Evolutionary conservation across 345 rosid genomes (phyloP), one percentile per base, ranked within the genome.

Genomic region (Salix arbutifolia): DNA sequence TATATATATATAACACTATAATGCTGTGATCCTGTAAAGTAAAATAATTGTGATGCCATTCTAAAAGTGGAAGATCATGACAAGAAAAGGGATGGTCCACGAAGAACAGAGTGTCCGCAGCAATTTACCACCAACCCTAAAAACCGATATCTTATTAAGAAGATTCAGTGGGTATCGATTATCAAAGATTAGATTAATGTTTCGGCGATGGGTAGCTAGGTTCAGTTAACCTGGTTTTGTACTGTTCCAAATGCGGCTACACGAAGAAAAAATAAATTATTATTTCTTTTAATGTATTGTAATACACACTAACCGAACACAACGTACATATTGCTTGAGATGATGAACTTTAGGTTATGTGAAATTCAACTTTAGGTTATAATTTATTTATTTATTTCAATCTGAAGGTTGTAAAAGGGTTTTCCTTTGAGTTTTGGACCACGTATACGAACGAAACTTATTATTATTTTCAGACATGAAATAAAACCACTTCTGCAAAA

Each of bases 191-290:
- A 8, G 5, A 23, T 58, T 9, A 23, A 7, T 10, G 28, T 56
- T n/a, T 26, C 62, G 62, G 62, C 62, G 3, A 23, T 25, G 9
- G 9, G 25, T 25, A 4, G 37, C 6, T 5, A 17, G 37, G 23
- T 71, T 13, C 48, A 12, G 21, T 14, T n/a, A 14, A 56, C 74
- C 8, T 19, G 42, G 25, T 7, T 4, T 3, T 11, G 1, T 4
- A 31, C 73, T 70, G 73, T 48, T 46, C 73, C 16, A 0, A 70
- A 16, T 46, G 61, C 73, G 73, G 73, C 73, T 46, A 18, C 5
- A 21, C 18, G 23, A 65, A 33, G 37, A 35, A 35, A 35, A 28
- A 65, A 19, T 30, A 40, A 8, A 33, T 33, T 33, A 33, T 33
- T 33, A 33, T 33, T 33, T 33, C 35, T 4, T 31, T 31, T 31